Percentiles rank a stretch among this genome's conserved stretches.
Conservation (phyloP, 208 protist species). For the Leishmania arabica region DNA sequence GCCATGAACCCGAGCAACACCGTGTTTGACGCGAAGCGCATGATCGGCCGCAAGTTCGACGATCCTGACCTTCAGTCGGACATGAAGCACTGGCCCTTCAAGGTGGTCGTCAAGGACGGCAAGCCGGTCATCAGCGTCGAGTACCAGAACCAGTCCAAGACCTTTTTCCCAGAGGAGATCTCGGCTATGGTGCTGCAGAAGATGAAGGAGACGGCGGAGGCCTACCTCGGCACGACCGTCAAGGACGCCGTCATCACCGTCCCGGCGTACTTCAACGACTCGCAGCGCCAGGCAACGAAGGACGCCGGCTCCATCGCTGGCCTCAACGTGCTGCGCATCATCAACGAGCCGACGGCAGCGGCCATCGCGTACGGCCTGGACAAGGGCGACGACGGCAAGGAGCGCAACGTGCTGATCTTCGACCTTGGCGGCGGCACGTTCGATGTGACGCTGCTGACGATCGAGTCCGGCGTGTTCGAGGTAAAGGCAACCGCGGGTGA, state of each 20-base stretch:
- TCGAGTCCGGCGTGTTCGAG: slow-evolving; percentile 99
- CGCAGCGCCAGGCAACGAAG: slow-evolving; percentile 99
- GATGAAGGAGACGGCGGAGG: slow-evolving; percentile 94
- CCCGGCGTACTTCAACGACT: slow-evolving; percentile 99
- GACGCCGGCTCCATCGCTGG: slow-evolving; percentile 98
- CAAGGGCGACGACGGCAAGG: slow-evolving; percentile 79
- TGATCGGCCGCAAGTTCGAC: slow-evolving; percentile 93
- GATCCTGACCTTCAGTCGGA: slow-evolving; percentile 94
- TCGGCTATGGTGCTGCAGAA: slow-evolving; percentile 89
- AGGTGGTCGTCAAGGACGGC: slow-evolving; percentile 87
- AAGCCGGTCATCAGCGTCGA: slow-evolving; percentile 82
- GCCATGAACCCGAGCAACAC: slow-evolving; percentile 93
- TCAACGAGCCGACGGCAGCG: slow-evolving; percentile 99
- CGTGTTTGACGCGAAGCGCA: slow-evolving; percentile 91
- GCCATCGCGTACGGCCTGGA: slow-evolving; percentile 99
- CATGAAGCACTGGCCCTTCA: slow-evolving; percentile 95
- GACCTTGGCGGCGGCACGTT: slow-evolving; percentile 99
- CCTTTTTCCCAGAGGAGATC: slow-evolving; percentile 88
- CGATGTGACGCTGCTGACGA: slow-evolving; percentile 99
- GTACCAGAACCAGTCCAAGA: slow-evolving; percentile 70
- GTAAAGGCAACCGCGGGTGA: slow-evolving; percentile 99
- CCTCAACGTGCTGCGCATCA: slow-evolving; percentile 98
- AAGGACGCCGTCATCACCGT: slow-evolving; percentile 97
- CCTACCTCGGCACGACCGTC: slow-evolving; percentile 94
- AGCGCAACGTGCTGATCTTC: slow-evolving; percentile 96